Conservation (phyloP, 1,284 basidiomycete genomes). For the Ustilago sp. region DNA sequence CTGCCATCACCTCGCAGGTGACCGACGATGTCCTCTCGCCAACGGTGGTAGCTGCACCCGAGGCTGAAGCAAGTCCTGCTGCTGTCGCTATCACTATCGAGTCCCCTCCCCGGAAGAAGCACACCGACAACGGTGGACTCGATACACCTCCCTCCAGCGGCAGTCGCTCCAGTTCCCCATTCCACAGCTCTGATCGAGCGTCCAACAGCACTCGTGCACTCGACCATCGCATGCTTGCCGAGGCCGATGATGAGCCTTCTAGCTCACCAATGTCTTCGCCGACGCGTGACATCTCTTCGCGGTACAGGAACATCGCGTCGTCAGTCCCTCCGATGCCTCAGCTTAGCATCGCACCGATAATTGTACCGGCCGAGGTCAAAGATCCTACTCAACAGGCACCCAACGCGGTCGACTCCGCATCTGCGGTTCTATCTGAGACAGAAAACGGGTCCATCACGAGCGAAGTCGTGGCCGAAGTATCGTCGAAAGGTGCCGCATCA, state of each 20-base stretch:
- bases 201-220: slow-evolving; percentile 12
- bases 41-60: background rate
- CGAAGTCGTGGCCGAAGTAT: background rate
- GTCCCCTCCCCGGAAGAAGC: slow-evolving; percentile 48
- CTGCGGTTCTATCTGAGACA: background rate
- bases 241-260: slow-evolving; percentile 37
- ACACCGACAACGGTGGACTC: slow-evolving; percentile 36
- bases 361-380: background rate
- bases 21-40: background rate
- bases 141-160: slow-evolving; percentile 54
- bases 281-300: slow-evolving; percentile 41
- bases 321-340: slow-evolving; percentile 12
- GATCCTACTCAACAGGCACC: background rate
- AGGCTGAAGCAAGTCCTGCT: slow-evolving; percentile 9
- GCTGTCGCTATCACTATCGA: slow-evolving; percentile 22
- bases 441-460: background rate
- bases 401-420: background rate
- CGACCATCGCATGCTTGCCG: slow-evolving; percentile 20
- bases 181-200: slow-evolving; percentile 26
- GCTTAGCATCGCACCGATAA: slow-evolving; percentile 4
- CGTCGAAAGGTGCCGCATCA: background rate
- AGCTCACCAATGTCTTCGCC: slow-evolving; percentile 55
- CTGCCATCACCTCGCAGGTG: background rate
- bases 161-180: slow-evolving; percentile 46
- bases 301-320: slow-evolving; percentile 16